Base-by-base conservation (phyloP, 2,329 filamentous ascomycete species). In the Aspergillus japonicus region DNA sequence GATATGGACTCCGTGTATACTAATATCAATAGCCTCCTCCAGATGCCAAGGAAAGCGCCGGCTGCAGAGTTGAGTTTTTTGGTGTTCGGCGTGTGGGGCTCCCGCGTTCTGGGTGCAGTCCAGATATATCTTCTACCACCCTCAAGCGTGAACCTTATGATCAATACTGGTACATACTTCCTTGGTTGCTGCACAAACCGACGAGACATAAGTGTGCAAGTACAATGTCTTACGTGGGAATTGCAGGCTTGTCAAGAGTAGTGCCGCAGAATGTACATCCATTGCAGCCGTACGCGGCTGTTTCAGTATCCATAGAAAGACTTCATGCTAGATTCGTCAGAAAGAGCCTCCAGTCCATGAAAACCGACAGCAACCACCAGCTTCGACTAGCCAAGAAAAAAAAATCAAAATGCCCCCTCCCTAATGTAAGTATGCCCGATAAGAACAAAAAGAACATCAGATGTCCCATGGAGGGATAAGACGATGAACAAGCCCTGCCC, bases 211-310 rank as follows among this genome's bases (percentile, higher is more conserved):
- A 16, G 26, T 8, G 2, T 8, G 7, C 26, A 29, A 19, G 6
- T 44, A 8, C 39, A 19, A 19, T 6, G 1, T n/a, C 3, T 19
- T 19, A 44, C 39, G 19, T 5, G 6, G 16, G 6, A 7, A 19
- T 19, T 12, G 16, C 8, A 19, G 7, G 39, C 1, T 23, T 50
- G 31, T 51, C 33, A 42, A 33, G 3, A n/a, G 5, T 50, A 47
- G 44, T 55, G 59, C 54, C 58, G 56, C 42, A 56, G 56, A 64
- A 57, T 58, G 58, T 66, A 60, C 58, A 66, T 59, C 62, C 53
- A 24, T 55, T 64, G 57, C 39, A 24, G 59, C 49, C 58, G 42
- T 61, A 24, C 56, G 54, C 35, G 52, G 52, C 55, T 57, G 47
- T 58, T 57, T 47, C 42, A 24, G 53, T 29, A n/a, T 33, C 39